Evolutionary conservation across 2,329 filamentous ascomycete species (phyloP), one percentile per base, ranked within the genome.

Genomic region (Beauveria scarabaeidicola): DNA sequence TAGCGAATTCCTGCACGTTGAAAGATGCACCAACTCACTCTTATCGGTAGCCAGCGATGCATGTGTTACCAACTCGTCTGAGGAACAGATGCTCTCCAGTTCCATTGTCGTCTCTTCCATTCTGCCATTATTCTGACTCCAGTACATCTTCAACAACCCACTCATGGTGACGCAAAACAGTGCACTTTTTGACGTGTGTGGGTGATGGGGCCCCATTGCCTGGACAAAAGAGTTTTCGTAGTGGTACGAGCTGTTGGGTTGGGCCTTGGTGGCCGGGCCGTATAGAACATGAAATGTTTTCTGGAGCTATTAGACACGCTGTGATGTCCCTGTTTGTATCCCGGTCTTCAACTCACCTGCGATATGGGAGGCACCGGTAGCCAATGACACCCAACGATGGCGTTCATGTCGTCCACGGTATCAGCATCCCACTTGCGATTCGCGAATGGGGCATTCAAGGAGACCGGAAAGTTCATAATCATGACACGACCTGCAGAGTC

Each of bases 381-480:
- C 94, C 94, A 99, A 73, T 90, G 88, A 70, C 91, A 82, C 3
- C 93, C 94, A 7, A 95, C 90, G 5, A 96, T 78, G 53, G 86
- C 83, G 64, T 88, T 85, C 41, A 90, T 78, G 69, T 96, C 90
- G 66, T 91, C 88, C 57, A 86, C 77, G 2, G 82, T 74, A 68
- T 93, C 91, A n/a, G 78, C 72, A 25, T 86, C 80, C 73, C 85
- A 87, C 59, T 79, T 81, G 46, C 86, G 82, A 53, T 79, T 78
- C 10, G 83, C 70, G 36, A 79, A 81, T 60, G 92, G 83, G 56
- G 85, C 83, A 68, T 96, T 96, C 50, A 97, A 74, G 8, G 85
- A 84, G 62, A 87, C 82, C 17, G 82, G 81, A 65, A 91, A 86
- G 51, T 81, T 85, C 64, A 92, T 81, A 57, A 97, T 85, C 61